phyloP scores from a whole-genome alignment of 768 basidiomycete species.

The Clathrus columnatus region DNA sequence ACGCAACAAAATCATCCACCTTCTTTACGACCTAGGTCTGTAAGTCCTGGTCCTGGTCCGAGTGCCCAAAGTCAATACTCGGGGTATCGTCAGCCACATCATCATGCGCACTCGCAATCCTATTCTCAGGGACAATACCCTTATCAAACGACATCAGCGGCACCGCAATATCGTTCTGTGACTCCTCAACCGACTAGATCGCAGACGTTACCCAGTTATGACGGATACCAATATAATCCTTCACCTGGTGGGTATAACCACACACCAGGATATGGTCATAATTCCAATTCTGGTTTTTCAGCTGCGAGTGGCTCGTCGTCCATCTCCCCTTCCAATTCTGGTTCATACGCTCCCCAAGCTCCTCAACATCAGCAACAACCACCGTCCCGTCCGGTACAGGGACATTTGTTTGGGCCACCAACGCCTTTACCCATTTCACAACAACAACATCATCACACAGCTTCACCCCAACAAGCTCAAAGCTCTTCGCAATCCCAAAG shows the following conservation, averaged over 20 bases:
- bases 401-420: neutral
- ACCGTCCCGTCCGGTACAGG: neutral
- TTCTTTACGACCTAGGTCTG: neutral
- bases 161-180: neutral
- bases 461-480: neutral
- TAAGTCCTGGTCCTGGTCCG: neutral
- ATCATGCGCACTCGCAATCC: neutral
- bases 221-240: neutral
- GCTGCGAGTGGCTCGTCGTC: neutral
- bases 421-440: neutral
- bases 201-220: neutral
- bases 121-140: no score
- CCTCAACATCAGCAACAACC: neutral
- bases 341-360: neutral
- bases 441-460: neutral
- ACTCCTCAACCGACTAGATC: neutral
- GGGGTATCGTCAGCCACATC: neutral
- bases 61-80: neutral
- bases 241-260: neutral
- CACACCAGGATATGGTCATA: neutral
- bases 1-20: neutral
- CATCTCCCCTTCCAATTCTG: no score
- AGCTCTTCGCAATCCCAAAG: neutral
- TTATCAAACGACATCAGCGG: no score
- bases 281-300: neutral